Evolutionary conservation across 192 early-diverging fungal species (phyloP), one percentile per base, ranked within the genome.

Genomic region (Rhizophagus sp.): DNA sequence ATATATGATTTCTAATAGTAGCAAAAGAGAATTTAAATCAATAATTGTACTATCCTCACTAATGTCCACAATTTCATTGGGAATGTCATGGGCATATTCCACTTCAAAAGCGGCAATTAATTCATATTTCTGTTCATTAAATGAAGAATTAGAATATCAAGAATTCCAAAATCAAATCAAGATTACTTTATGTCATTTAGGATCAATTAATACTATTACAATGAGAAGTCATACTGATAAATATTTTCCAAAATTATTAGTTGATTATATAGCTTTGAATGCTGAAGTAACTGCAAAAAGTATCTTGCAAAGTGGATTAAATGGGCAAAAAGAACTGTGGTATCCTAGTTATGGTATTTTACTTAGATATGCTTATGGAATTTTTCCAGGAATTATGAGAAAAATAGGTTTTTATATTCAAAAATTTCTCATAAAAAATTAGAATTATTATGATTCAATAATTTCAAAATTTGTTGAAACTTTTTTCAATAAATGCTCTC

Each of bases 401-500:
- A 57, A 22, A 57, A 22, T 57, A 3, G 52, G 52, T 17, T 57
- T 57, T 6, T 22, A 0, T 5, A 57, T 57, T 22, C 52, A 57
- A 57, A 57, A 22, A 57, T 22, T 22, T 22, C 52, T 57, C 4
- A 57, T 57, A 22, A 57, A 15, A 57, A 19, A 57, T 22, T 57
- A 57, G 52, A 57, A 47, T 12, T 22, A 7, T 57, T 22, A 57
- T 19, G 17, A 57, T 57, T 57, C 52, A 7, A 22, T 57, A 22
- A 57, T 22, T 22, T 57, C 52, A 19, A 57, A 57, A 57, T 57
- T 57, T n/a, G 52, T 57, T 57, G 52, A 57, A 57, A 88, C 87
- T 67, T 88, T 88, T 52, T 68, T 52, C 19, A 88, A 66, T 30
- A 88, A 66, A 63, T 88, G 87, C 39, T 88, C 87, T 34, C 87